Evolutionary conservation across 2,329 filamentous ascomycete species (phyloP).

Genomic region (Acephala macrosclerotiorum): DNA sequence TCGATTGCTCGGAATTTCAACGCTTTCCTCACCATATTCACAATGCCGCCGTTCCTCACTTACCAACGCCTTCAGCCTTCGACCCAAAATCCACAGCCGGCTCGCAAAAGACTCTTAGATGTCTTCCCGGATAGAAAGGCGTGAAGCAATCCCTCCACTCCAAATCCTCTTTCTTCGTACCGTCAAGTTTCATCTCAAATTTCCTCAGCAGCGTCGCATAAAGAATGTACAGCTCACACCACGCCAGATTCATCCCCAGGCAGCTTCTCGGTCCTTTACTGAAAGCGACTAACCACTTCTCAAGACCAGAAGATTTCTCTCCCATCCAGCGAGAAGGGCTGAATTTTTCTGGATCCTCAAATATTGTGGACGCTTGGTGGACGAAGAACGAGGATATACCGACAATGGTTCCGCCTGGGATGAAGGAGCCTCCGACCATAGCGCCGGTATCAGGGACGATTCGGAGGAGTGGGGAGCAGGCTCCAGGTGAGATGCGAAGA

Average conservation of each 20-base stretch:
- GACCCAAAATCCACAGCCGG: too few relatives aligned
- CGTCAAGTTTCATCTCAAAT: slow-evolving; percentile 42
- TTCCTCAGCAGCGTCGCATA: slow-evolving; percentile 44
- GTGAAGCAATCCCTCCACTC: slow-evolving; percentile 42
- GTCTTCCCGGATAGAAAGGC: slow-evolving; percentile 32
- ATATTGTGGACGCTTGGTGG: slow-evolving; percentile 37
- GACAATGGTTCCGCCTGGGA: slow-evolving; percentile 63
- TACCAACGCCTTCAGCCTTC: too few relatives aligned
- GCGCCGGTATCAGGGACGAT: slow-evolving; percentile 70
- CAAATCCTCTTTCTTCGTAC: slow-evolving; percentile 40
- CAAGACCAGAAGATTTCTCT: slow-evolving; percentile 13
- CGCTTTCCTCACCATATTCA: slow-evolving; percentile 3
- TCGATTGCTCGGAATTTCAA: not conserved
- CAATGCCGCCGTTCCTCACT: not conserved
- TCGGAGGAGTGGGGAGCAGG: slow-evolving; percentile 75
- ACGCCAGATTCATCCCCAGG: slow-evolving; percentile 42
- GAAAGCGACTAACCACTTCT: slow-evolving; percentile 49
- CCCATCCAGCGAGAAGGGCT: slow-evolving; percentile 35
- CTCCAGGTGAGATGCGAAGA: slow-evolving; percentile 78
- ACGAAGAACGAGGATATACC: slow-evolving; percentile 42
- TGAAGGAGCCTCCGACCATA: slow-evolving; percentile 64
- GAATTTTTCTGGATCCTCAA: slow-evolving; percentile 33
- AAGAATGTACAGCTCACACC: slow-evolving; percentile 44
- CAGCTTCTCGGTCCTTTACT: slow-evolving; percentile 51
- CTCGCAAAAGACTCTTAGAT: slow-evolving; percentile 36